Conservation (phyloP, 2,329 filamentous ascomycete genomes). For the Alternaria sp. region DNA sequence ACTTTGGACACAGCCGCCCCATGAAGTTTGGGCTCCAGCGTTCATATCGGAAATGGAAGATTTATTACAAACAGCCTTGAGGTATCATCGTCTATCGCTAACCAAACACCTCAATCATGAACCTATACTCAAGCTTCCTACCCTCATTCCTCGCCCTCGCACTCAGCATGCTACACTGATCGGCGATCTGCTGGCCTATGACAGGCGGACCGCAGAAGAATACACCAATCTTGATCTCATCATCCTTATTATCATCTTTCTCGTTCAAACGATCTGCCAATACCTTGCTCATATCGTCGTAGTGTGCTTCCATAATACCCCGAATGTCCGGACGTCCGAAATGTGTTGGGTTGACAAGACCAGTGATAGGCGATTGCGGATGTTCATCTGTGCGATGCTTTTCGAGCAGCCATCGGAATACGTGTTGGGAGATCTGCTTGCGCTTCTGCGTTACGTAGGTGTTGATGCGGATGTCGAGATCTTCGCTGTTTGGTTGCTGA, state of each 20-base stretch:
- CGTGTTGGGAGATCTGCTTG: conserved; percentile 60
- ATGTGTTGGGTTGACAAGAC: conserved; percentile 60
- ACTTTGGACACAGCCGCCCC: background rate
- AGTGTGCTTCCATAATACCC: conserved; percentile 61
- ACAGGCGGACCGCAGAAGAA: conserved; percentile 64
- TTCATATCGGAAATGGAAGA: background rate
- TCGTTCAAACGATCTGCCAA: conserved; percentile 27
- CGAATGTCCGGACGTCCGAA: conserved; percentile 64
- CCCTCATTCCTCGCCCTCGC: conserved; percentile 59
- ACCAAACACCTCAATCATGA: conserved; percentile 65
- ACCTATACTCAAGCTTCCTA: conserved; percentile 61
- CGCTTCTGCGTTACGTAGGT: conserved; percentile 65
- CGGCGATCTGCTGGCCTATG: conserved; percentile 62
- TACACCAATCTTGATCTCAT: conserved; percentile 58
- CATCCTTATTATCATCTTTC: conserved; percentile 21
- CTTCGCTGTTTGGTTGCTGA: conserved; percentile 41
- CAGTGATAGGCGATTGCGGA: conserved; percentile 61
- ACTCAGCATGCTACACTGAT: conserved; percentile 60
- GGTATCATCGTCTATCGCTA: conserved; percentile 21
- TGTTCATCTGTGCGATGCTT: conserved; percentile 60
- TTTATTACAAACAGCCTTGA: background rate
- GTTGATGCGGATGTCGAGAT: conserved; percentile 61
- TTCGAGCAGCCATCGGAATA: conserved; percentile 64
- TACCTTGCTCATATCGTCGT: conserved; percentile 57
- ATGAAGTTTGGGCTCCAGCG: rapidly evolving